Percentiles rank a stretch among this genome's conserved stretches.
phyloP scores from a whole-genome alignment of 805 yeast species.

The Myxozyma vanderwaltii region DNA sequence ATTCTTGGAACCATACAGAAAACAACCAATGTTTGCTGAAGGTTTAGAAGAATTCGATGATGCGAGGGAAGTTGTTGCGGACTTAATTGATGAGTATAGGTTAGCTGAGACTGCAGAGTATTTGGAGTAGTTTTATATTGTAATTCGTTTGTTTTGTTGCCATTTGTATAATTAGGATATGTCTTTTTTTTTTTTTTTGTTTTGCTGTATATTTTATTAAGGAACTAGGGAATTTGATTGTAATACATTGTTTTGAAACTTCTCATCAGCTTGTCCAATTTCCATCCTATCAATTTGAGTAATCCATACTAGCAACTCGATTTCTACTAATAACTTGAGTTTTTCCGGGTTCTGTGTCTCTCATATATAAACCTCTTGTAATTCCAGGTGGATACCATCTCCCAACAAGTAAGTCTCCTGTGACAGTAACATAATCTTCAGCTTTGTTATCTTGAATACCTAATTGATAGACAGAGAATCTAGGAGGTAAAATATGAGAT shows the following conservation, averaged over 20 bases:
- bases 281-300: background rate
- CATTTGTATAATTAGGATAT: background rate
- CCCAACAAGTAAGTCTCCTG: background rate
- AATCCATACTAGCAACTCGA: slow-evolving; percentile 5
- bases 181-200: no score
- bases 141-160: background rate
- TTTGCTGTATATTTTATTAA: background rate
- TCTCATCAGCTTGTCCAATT: background rate
- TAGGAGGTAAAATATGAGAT: background rate
- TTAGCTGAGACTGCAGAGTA: slow-evolving; percentile 59
- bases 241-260: background rate
- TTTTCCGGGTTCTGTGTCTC: background rate
- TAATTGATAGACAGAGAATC: background rate
- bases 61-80: slow-evolving; percentile 70
- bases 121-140: slow-evolving; percentile 11
- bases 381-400: slow-evolving; percentile 14
- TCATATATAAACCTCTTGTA: background rate
- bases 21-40: slow-evolving; percentile 48
- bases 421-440: background rate
- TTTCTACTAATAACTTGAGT: background rate
- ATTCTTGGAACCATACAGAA: slow-evolving; percentile 73
- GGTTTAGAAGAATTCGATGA: slow-evolving; percentile 73
- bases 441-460: background rate
- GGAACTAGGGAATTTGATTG: background rate
- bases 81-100: slow-evolving; percentile 78